Evolutionary conservation across 306 rosid genomes (phyloP).

Genomic region (Lagenaria siceraria): DNA sequence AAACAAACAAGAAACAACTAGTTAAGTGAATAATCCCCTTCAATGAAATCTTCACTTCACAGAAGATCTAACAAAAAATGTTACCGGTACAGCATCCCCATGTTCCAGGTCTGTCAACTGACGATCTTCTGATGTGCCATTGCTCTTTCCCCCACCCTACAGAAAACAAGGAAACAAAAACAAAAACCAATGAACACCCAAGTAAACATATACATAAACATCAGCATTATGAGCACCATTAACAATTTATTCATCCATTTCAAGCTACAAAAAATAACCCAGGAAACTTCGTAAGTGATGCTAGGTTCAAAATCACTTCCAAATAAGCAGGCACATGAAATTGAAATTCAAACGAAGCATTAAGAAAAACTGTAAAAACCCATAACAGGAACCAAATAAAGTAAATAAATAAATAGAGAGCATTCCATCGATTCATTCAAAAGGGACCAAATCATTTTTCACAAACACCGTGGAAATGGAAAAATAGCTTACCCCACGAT

Average conservation of each 20-base stretch:
- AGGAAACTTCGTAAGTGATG: not conserved
- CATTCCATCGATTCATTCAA: not conserved
- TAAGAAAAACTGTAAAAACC: not conserved
- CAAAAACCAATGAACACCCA: not conserved
- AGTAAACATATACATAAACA: not conserved
- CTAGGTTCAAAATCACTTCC: no score
- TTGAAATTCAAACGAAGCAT: not conserved
- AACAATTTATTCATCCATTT: not conserved
- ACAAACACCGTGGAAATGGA: not conserved
- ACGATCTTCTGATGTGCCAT: conserved; percentile 17
- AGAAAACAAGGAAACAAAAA: not conserved
- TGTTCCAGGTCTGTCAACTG: conserved; percentile 45
- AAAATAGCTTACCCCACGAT: conserved; percentile 13
- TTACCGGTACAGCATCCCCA: conserved; percentile 57
- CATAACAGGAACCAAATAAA: not conserved
- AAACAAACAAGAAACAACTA: not conserved
- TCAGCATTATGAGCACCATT: not conserved
- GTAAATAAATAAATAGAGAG: no score
- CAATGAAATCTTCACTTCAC: not conserved
- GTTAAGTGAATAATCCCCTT: not conserved
- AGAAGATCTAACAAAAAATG: not conserved
- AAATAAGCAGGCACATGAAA: not conserved
- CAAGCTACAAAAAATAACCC: not conserved
- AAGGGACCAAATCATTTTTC: not conserved
- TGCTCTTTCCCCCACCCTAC: conserved; percentile 31